phyloP scores from a whole-genome alignment of 306 rosid species.

The Pterocarpus macrocarpus region DNA sequence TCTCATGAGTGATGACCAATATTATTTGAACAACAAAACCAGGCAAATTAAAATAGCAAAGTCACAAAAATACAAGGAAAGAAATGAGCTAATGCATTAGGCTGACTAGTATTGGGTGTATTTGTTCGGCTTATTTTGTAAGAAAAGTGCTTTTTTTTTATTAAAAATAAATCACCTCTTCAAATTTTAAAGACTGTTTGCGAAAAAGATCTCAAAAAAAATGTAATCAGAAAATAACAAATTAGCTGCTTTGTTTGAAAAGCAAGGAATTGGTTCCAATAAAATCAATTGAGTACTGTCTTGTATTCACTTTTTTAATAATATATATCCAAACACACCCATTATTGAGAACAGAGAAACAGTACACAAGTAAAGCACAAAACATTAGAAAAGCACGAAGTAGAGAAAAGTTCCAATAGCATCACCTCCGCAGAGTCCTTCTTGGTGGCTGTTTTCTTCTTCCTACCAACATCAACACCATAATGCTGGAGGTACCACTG shows the following conservation, averaged over 20 bases:
- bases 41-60: not conserved
- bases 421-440: conserved; percentile 59
- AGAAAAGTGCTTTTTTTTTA: not conserved
- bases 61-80: not conserved
- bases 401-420: not conserved
- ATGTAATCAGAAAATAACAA: too few relatives aligned
- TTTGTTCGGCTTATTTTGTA: too few relatives aligned
- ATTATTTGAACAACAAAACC: not conserved
- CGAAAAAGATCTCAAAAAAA: too few relatives aligned
- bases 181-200: too few relatives aligned
- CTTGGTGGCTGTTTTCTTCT: conserved; percentile 59
- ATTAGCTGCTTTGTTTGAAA: too few relatives aligned
- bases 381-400: not conserved
- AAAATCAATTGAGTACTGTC: not conserved
- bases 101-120: not conserved
- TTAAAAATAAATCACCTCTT: not conserved
- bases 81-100: not conserved
- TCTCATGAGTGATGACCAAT: not conserved
- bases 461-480: conserved; percentile 66
- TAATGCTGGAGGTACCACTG: conserved; percentile 76
- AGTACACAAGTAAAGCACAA: not conserved
- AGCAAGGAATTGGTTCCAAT: too few relatives aligned
- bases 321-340: not conserved
- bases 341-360: not conserved
- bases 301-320: not conserved